Evolutionary conservation across 179 eudicot species (phyloP).

Genomic region (Heliamphora pulchella): DNA sequence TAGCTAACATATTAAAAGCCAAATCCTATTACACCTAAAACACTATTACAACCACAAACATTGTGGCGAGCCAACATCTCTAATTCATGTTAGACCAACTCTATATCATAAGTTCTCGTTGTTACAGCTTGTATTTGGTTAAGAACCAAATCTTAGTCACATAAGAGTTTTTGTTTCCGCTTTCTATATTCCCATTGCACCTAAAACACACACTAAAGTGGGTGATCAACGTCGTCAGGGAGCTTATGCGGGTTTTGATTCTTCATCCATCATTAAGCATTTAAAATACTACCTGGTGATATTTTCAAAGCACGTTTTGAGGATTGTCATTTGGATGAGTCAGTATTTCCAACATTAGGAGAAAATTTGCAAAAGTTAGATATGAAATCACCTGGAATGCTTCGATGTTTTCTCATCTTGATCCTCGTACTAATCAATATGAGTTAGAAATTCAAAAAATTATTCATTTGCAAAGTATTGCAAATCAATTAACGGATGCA

Average conservation of each 20-base stretch:
- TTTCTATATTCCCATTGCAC: too few species aligned
- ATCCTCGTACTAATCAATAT: conserved; percentile 16
- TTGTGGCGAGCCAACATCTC: too few species aligned
- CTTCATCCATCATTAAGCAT: neutral
- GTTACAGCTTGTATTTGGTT: too few species aligned
- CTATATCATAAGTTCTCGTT: too few species aligned
- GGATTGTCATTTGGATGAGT: neutral
- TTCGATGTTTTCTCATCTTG: neutral
- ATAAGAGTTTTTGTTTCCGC: too few species aligned
- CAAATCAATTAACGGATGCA: conserved; percentile 8
- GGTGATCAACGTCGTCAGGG: too few species aligned
- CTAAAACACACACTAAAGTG: too few species aligned
- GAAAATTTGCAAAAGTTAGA: neutral
- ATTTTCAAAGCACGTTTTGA: neutral
- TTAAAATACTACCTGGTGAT: neutral
- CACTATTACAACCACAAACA: too few species aligned
- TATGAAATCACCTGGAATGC: neutral
- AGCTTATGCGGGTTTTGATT: neutral
- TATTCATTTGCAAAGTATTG: neutral
- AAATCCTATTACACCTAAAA: too few species aligned
- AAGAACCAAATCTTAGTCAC: too few species aligned
- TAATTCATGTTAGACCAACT: too few species aligned
- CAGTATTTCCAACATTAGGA: neutral
- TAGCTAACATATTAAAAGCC: too few species aligned
- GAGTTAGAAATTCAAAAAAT: conserved; percentile 19